phyloP scores from a whole-genome alignment of 108 stramenopile genomes.

The Cyclotella sp. region DNA sequence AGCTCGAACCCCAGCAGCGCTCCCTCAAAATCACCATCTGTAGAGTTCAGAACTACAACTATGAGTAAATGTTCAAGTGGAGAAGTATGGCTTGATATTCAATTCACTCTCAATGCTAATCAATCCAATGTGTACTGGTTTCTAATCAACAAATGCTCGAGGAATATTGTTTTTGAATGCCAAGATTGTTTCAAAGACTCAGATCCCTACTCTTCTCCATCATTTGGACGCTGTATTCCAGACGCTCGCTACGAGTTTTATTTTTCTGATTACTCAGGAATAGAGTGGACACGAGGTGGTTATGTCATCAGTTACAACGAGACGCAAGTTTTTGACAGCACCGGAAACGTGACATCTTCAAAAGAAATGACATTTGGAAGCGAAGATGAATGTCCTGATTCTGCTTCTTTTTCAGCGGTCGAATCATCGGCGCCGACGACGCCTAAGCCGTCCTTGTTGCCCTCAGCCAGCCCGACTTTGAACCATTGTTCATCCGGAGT shows the following conservation, averaged over 20 bases:
- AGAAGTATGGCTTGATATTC: background rate
- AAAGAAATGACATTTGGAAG: constrained; percentile 5
- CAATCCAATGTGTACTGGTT: constrained; percentile 8
- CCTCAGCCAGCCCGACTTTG: background rate
- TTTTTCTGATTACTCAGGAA: constrained; percentile 16
- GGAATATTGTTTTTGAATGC: background rate
- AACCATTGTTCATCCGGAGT: background rate
- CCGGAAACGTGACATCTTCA: background rate
- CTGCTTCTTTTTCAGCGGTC: background rate
- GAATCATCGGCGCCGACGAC: background rate
- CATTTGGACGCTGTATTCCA: constrained; percentile 4
- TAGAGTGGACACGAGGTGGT: constrained; percentile 5
- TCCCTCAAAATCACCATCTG: background rate
- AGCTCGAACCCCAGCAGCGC: background rate
- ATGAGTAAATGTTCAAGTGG: background rate
- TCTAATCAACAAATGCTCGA: background rate
- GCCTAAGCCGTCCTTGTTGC: background rate
- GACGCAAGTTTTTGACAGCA: constrained; percentile 1
- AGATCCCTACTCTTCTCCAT: background rate
- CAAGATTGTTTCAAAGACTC: constrained; percentile 2
- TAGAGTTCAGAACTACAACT: background rate
- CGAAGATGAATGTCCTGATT: background rate
- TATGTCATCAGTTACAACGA: background rate
- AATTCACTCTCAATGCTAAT: constrained; percentile 4
- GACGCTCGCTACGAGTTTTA: background rate